Evolutionary conservation across 2,329 filamentous ascomycete species (phyloP).

Genomic region (Cladorrhinum sp.): DNA sequence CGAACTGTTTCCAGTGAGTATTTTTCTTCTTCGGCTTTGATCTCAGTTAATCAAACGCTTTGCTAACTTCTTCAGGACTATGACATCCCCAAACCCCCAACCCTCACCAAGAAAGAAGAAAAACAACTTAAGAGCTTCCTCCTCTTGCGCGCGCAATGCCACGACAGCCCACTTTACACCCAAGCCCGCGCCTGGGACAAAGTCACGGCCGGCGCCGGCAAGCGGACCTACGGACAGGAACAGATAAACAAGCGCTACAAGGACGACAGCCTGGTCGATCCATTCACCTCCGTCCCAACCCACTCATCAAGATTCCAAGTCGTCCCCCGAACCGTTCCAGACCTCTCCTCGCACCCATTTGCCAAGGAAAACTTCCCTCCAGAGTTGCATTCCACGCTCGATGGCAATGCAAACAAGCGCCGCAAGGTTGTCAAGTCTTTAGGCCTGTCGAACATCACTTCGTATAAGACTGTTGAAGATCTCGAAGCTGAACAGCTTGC

Average conservation of each 20-base stretch:
- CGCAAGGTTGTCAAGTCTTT: conserved; percentile 41
- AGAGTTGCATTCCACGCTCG: conserved; percentile 54
- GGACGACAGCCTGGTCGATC: conserved; percentile 54
- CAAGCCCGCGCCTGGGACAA: conserved; percentile 44
- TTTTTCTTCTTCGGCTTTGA: background rate
- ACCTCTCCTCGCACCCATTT: conserved; percentile 50
- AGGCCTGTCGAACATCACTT: conserved; percentile 46
- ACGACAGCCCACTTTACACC: conserved; percentile 55
- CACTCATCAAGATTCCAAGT: conserved; percentile 55
- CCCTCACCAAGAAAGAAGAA: conserved; percentile 44
- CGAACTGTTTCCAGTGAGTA: conserved; percentile 56
- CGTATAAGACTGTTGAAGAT: conserved; percentile 50
- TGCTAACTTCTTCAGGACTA: conserved; percentile 41
- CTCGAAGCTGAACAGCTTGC: conserved; percentile 34
- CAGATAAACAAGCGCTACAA: conserved; percentile 57
- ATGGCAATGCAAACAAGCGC: conserved; percentile 40
- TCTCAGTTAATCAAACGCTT: background rate
- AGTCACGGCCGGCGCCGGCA: conserved; percentile 25
- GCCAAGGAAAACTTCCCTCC: conserved; percentile 51
- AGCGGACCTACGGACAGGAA: conserved; percentile 51
- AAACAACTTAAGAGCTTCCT: conserved; percentile 51
- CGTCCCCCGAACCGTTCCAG: conserved; percentile 51
- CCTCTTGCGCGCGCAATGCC: conserved; percentile 55
- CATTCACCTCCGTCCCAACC: conserved; percentile 57
- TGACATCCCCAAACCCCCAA: conserved; percentile 44